Evolutionary conservation across 2,329 filamentous ascomycete genomes (phyloP), one percentile per base, ranked within the genome.

Genomic region (Xylaria sp.): DNA sequence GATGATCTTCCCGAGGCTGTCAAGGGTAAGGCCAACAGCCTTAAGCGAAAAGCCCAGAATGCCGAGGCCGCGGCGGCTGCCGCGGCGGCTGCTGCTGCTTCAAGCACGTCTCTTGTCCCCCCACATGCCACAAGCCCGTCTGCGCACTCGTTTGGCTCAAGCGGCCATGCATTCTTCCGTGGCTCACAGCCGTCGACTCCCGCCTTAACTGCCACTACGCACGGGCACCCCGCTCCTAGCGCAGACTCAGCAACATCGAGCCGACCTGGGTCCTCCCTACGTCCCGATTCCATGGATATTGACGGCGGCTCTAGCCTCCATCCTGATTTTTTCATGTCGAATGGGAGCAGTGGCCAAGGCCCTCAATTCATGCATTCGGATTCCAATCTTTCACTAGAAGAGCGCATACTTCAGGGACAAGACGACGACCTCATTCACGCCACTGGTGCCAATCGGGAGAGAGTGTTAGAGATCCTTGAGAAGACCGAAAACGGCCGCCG

Each of bases 1-100:
- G 95, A 98, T 63, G 93, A 98, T 73, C 85, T 99, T 4, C 96
- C 96, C 0, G 90, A 94, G 69, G 90, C 92, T 73, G 87, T 94
- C 70, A 91, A 93, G 71, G 89, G 92, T 3, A 97, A 97, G 78
- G 90, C 91, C 0, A 90, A 92, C 70, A 90, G 87, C 70, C 81
- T 90, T 5, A 92, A 93, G 71, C 89, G 92, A 29, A 94, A 94
- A 78, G 89, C 90, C 3, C 82, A 89, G 58, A 87, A 87, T 60
- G 86, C 86, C 1, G 86, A 88, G 65, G 84, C 84, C 0, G 85
- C 84, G 0, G 83, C 84, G 0, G 81, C 78, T 0, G 74, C 78
- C 0, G 75, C 74, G 0, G 75, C 77, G 0, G 71, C 76, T 0
- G 68, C 70, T 1, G 58, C 65, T 5, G 58, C 70, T 5, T 72